These are phyloP conservation scores for Aureobasidium sp. DNA, from an alignment of 2,329 filamentous ascomycete species.

Conservation along the genomic window DNA sequence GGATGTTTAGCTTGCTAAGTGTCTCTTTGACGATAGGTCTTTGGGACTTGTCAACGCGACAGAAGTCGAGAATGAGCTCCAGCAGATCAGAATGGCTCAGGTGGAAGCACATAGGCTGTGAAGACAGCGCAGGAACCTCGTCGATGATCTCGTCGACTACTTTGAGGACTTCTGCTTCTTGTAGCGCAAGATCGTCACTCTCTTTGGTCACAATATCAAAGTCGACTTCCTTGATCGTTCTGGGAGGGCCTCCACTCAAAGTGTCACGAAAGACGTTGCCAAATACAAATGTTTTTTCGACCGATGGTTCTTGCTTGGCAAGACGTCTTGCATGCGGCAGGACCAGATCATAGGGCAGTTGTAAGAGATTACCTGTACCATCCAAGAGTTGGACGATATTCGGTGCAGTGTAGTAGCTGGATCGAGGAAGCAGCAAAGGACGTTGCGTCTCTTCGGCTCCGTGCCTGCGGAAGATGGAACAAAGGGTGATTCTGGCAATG, in stretches of 20 bases:
- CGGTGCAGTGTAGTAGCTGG: conserved; percentile 61
- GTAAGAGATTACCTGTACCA: conserved; percentile 75
- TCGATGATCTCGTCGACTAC: conserved; percentile 86
- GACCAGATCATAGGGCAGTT: conserved; percentile 90
- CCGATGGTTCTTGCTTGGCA: conserved; percentile 58
- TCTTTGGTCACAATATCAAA: conserved; percentile 84
- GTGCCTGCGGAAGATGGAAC: conserved; percentile 76
- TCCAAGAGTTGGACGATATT: conserved; percentile 78
- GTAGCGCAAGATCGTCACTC: conserved; percentile 73
- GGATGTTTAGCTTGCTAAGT: conserved; percentile 79
- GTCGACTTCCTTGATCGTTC: conserved; percentile 80
- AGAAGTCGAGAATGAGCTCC: conserved; percentile 83
- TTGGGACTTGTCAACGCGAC: conserved; percentile 64
- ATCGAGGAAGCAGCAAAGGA: conserved; percentile 72
- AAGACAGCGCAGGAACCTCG: conserved; percentile 64
- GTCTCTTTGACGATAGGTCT: conserved; percentile 71
- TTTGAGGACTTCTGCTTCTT: conserved; percentile 90
- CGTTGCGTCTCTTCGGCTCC: conserved; percentile 77
- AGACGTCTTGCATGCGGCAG: conserved; percentile 80
- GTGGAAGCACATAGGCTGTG: conserved; percentile 76
- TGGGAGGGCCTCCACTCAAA: conserved; percentile 71
- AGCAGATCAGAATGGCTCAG: conserved; percentile 83
- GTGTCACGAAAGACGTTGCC: conserved; percentile 80
- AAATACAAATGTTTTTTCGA: conserved; percentile 78
- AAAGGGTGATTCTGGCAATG: conserved; percentile 65